A percentile compares a stretch with the other conserved stretches of the same genome.
phyloP scores from a whole-genome alignment of 768 basidiomycete species.

The Psilocybe cubensis region DNA sequence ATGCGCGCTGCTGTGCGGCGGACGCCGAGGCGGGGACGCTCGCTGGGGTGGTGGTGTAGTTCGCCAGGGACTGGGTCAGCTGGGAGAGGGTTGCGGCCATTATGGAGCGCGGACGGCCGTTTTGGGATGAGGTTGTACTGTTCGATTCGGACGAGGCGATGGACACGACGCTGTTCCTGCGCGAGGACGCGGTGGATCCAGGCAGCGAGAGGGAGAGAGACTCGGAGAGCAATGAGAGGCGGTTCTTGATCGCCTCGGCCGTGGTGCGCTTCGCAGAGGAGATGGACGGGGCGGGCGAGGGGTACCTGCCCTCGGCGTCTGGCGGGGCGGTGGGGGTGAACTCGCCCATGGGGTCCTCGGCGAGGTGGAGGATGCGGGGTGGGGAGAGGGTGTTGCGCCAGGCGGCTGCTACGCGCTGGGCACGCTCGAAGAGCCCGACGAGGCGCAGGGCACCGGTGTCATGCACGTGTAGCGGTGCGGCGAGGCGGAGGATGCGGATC shows the following conservation, averaged over 20 bases:
- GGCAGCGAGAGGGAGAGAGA: no score
- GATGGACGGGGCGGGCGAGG: constrained; percentile 21
- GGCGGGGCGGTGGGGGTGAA: constrained; percentile 31
- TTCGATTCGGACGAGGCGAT: not conserved
- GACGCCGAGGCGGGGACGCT: not conserved
- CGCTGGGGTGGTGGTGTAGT: not conserved
- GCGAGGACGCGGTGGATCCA: no score
- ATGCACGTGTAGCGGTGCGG: constrained; percentile 33
- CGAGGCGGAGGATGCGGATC: constrained; percentile 37
- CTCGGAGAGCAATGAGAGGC: constrained; percentile 1
- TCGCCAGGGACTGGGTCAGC: not conserved
- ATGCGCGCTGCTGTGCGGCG: constrained; percentile 17
- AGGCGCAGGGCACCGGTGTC: constrained; percentile 43
- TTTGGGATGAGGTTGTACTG: not conserved
- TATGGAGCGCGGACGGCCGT: not conserved
- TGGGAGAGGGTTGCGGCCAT: not conserved
- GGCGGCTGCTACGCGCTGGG: constrained; percentile 36
- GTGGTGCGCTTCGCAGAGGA: not conserved
- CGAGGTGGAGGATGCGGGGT: constrained; percentile 32
- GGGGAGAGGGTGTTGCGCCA: constrained; percentile 13
- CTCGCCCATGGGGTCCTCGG: constrained; percentile 37
- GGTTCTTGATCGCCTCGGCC: not conserved
- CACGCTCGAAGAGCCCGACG: constrained; percentile 43
- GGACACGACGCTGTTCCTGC: not conserved
- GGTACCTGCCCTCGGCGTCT: not conserved